Conservation (phyloP, 306 rosid genomes). For the Echinosophora koreensis region DNA sequence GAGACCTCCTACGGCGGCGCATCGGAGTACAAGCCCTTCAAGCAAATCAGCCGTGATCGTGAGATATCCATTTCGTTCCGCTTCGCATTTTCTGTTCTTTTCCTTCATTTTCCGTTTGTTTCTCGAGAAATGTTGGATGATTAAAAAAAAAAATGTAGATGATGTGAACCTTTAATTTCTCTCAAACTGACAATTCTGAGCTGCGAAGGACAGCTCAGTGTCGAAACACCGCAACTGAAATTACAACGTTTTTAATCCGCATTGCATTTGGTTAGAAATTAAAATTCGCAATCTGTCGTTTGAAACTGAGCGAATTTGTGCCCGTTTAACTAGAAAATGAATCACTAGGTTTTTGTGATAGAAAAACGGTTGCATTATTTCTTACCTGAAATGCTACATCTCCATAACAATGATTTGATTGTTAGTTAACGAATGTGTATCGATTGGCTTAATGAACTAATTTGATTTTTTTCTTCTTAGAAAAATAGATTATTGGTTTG, state of each 20-base stretch:
- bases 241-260: slow-evolving; percentile 5
- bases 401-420: too few relatives aligned
- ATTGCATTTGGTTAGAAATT: slow-evolving; percentile 33
- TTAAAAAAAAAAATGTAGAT: background rate
- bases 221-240: background rate
- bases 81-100: background rate
- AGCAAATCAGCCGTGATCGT: slow-evolving; percentile 85
- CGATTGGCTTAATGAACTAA: background rate
- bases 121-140: slow-evolving; percentile 21
- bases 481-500: background rate
- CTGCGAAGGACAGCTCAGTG: slow-evolving; percentile 22
- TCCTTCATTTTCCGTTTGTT: slow-evolving; percentile 24
- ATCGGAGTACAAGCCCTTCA: slow-evolving; percentile 72
- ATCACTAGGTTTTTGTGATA: background rate
- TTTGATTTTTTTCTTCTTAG: too few relatives aligned
- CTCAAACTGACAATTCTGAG: background rate
- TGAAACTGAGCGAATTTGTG: background rate
- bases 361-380: background rate
- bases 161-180: slow-evolving; percentile 20
- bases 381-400: too few relatives aligned
- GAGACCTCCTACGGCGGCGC: slow-evolving; percentile 66
- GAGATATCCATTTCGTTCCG: slow-evolving; percentile 44
- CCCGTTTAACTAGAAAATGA: background rate
- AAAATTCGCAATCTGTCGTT: background rate
- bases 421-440: too few relatives aligned